These are phyloP conservation scores for Pythium myriotylum DNA, from an alignment of 352 stramenopile genomes.

Conservation along the genomic window DNA sequence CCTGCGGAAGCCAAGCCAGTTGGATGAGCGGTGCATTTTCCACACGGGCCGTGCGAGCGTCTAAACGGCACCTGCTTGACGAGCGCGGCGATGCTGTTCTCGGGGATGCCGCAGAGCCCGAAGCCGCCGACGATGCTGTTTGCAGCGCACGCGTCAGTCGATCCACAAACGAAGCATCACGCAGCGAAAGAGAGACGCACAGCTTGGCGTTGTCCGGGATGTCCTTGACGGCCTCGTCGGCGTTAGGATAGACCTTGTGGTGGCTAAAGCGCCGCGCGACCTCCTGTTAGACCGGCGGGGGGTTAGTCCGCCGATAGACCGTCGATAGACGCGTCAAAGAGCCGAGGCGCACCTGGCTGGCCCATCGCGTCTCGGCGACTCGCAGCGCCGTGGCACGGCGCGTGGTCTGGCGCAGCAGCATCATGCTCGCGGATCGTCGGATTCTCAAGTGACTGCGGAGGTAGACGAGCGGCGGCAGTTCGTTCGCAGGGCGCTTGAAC, in stretches of 20 bases:
- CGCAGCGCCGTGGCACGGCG: conserved; percentile 19
- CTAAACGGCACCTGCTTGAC: conserved; percentile 55
- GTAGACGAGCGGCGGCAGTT: conserved; percentile 20
- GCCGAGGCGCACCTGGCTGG: no score
- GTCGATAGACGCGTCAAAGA: background rate
- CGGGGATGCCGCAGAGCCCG: conserved; percentile 91
- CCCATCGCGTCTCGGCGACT: conserved; percentile 21
- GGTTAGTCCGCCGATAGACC: background rate
- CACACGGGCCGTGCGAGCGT: no score
- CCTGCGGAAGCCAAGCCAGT: conserved; percentile 33
- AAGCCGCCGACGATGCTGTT: conserved; percentile 87
- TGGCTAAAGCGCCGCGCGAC: conserved; percentile 27
- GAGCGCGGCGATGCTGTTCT: conserved; percentile 89
- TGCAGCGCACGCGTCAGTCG: conserved; percentile 5
- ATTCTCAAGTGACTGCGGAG: conserved; percentile 13
- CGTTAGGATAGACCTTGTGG: conserved; percentile 71
- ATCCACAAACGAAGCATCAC: no score
- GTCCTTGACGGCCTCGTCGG: conserved; percentile 74
- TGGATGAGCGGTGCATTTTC: no score
- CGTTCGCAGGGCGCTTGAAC: conserved; percentile 25
- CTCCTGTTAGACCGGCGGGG: conserved; percentile 7
- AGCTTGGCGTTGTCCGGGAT: conserved; percentile 73
- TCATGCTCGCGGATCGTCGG: conserved; percentile 1
- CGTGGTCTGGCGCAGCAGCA: conserved; percentile 21
- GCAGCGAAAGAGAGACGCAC: no score